These are phyloP conservation scores for Glaciozyma antarctica DNA, from an alignment of 768 basidiomycete genomes.

Conservation along the genomic window DNA sequence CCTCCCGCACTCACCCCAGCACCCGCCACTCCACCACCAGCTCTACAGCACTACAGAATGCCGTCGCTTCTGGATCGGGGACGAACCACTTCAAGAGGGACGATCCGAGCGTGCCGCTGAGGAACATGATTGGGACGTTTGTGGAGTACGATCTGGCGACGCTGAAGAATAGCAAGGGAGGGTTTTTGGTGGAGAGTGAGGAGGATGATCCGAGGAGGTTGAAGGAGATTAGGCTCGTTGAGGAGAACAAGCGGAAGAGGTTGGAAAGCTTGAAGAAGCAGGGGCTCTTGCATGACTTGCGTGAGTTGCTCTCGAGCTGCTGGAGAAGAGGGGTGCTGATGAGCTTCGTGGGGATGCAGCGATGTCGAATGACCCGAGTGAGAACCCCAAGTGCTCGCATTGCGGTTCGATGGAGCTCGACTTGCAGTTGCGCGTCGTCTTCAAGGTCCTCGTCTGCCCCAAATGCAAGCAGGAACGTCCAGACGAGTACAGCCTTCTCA, in stretches of 20 bases:
- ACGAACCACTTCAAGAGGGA: conserved; percentile 16
- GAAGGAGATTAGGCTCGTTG: conserved; percentile 67
- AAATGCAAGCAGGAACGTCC: conserved; percentile 79
- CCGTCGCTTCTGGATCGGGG: conserved; percentile 31
- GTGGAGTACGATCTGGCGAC: conserved; percentile 92
- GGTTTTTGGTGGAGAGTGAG: conserved; percentile 81
- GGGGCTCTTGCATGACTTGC: conserved; percentile 22
- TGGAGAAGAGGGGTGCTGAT: too few species aligned
- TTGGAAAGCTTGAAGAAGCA: conserved; percentile 28
- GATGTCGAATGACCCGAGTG: conserved; percentile 59
- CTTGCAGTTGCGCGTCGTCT: conserved; percentile 66
- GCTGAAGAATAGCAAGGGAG: conserved; percentile 88
- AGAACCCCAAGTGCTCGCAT: conserved; percentile 75
- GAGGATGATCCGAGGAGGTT: conserved; percentile 67
- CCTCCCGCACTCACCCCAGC: conserved; percentile 18
- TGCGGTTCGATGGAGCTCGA: conserved; percentile 87
- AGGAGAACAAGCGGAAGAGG: conserved; percentile 49
- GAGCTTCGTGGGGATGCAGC: conserved; percentile 45
- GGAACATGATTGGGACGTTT: conserved; percentile 60
- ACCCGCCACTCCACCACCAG: conserved; percentile 4
- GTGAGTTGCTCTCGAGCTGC: conserved; percentile 6
- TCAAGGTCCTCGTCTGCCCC: conserved; percentile 76
- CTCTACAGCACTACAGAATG: conserved; percentile 10
- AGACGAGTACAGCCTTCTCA: conserved; percentile 86
- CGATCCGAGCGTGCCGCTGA: conserved; percentile 24